Evolutionary conservation across 202 grass and related monocot species (phyloP).

Genomic region (Hordeum pubiflorum): DNA sequence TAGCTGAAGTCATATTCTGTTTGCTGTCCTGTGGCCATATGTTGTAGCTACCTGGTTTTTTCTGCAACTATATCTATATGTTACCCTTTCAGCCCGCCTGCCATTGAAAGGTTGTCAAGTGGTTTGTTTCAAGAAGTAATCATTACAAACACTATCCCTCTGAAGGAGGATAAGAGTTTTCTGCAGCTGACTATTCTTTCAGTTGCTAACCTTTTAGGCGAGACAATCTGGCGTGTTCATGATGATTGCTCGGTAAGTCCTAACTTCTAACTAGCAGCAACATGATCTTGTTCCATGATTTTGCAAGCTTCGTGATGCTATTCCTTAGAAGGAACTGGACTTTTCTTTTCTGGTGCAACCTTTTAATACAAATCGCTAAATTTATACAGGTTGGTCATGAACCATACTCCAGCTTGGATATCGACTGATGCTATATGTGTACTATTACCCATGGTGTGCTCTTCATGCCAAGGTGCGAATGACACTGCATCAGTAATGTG

Average conservation of each 20-base stretch:
- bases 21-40: no score
- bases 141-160: constrained; percentile 82
- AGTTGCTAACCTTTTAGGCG: constrained; percentile 85
- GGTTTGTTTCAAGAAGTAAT: constrained; percentile 97
- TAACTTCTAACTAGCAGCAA: background rate
- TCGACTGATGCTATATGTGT: constrained; percentile 63
- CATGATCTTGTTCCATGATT: no score
- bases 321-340: no score
- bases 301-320: no score
- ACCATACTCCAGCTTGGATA: constrained; percentile 90
- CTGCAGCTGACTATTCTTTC: constrained; percentile 80
- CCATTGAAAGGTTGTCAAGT: constrained; percentile 86
- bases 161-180: constrained; percentile 69
- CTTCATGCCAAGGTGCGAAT: constrained; percentile 23
- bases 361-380: no score
- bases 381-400: constrained; percentile 71
- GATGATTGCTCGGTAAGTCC: constrained; percentile 79
- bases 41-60: no score
- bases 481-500: no score
- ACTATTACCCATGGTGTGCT: no score
- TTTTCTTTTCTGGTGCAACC: no score
- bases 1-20: no score
- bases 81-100: constrained; percentile 60
- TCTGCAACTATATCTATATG: no score
- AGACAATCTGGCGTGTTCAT: constrained; percentile 88